Conservation (phyloP, 345 rosid species). For the Stellera chamaejasme region DNA sequence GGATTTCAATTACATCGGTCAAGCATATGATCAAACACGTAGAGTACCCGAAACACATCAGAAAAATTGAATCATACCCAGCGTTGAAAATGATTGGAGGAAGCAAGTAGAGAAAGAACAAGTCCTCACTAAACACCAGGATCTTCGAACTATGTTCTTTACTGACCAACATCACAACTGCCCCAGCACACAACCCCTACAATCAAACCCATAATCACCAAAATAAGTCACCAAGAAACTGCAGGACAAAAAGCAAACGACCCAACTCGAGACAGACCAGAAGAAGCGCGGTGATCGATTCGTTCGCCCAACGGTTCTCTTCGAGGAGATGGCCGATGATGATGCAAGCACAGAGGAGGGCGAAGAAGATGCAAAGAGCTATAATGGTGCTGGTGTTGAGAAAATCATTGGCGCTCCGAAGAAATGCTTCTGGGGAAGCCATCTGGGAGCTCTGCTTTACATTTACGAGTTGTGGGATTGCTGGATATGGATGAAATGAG, state of each 20-base stretch:
- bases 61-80: slow-evolving; percentile 35
- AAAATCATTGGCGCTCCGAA: slow-evolving; percentile 20
- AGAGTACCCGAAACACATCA: not conserved
- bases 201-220: slow-evolving; percentile 3
- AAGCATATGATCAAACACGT: not conserved
- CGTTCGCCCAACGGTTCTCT: slow-evolving; percentile 68
- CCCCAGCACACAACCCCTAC: slow-evolving; percentile 61
- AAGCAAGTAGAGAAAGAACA: slow-evolving; percentile 71
- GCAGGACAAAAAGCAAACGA: slow-evolving; percentile 7
- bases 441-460: slow-evolving; percentile 18
- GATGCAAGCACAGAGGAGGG: slow-evolving; percentile 58
- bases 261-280: slow-evolving; percentile 24
- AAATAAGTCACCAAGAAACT: not conserved
- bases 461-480: slow-evolving; percentile 9
- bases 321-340: slow-evolving; percentile 60
- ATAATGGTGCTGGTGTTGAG: slow-evolving; percentile 30
- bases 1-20: not conserved
- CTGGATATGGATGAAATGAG: not conserved
- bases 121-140: slow-evolving; percentile 45
- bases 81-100: slow-evolving; percentile 80
- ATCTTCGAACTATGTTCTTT: slow-evolving; percentile 28
- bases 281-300: slow-evolving; percentile 57
- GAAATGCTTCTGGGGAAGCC: slow-evolving; percentile 25
- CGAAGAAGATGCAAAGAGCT: slow-evolving; percentile 45
- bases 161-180: slow-evolving; percentile 37